These are phyloP conservation scores for Alternaria burnsii DNA, from an alignment of 2,329 filamentous ascomycete species.

Conservation along the genomic window DNA sequence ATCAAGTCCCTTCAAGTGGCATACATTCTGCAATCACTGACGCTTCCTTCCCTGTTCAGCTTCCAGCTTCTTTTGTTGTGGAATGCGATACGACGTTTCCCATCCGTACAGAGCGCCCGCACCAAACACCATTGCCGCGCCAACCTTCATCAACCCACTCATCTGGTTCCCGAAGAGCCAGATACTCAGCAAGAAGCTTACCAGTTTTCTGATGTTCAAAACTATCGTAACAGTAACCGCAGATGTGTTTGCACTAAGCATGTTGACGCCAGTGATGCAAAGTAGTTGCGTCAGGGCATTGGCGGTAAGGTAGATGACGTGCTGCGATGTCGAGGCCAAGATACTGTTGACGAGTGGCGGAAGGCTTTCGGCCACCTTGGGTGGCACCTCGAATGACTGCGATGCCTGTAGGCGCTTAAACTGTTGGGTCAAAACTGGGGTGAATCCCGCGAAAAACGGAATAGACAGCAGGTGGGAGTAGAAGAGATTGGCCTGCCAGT, in stretches of 20 bases:
- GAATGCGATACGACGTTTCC: conserved; percentile 65
- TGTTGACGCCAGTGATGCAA: conserved; percentile 94
- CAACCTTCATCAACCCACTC: conserved; percentile 77
- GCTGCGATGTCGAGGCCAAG: conserved; percentile 63
- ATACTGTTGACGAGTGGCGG: conserved; percentile 41
- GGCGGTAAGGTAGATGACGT: conserved; percentile 73
- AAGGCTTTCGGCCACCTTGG: conserved; percentile 38
- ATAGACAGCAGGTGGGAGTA: conserved; percentile 83
- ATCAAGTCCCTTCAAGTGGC: not conserved
- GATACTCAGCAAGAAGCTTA: conserved; percentile 89
- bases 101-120: conserved; percentile 91
- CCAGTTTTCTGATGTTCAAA: conserved; percentile 91
- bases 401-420: conserved; percentile 71
- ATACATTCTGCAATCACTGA: conserved; percentile 24
- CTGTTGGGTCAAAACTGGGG: conserved; percentile 70
- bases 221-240: conserved; percentile 97
- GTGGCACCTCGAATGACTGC: conserved; percentile 61
- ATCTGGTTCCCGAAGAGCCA: conserved; percentile 92
- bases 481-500: conserved; percentile 96
- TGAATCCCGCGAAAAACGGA: conserved; percentile 77
- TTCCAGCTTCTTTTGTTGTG: conserved; percentile 48
- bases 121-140: conserved; percentile 85
- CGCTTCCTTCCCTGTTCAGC: conserved; percentile 36
- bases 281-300: conserved; percentile 92
- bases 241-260: conserved; percentile 87